These are phyloP conservation scores for Beta macrorhiza DNA, from an alignment of 179 eudicot genomes.

Conservation along the genomic window DNA sequence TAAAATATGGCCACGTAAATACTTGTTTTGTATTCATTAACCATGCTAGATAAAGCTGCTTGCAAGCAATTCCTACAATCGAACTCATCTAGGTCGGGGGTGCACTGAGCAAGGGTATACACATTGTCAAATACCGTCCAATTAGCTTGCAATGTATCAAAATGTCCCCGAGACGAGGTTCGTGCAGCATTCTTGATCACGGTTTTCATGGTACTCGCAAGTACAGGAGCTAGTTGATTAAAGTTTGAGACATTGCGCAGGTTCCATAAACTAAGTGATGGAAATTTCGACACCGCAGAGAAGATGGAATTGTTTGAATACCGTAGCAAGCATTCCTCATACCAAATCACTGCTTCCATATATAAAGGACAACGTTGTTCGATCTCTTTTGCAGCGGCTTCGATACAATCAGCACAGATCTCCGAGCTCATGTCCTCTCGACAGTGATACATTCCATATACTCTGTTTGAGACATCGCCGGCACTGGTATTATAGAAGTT, in stretches of 20 bases:
- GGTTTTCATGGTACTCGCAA: slow-evolving; percentile 4
- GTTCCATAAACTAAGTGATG: background rate
- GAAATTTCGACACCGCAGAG: background rate
- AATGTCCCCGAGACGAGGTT: background rate
- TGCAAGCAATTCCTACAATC: background rate
- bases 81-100: background rate
- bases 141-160: background rate
- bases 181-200: slow-evolving; percentile 1
- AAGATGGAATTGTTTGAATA: slow-evolving; percentile 30
- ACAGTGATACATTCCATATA: slow-evolving; percentile 32
- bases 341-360: slow-evolving; percentile 24
- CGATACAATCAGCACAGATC: slow-evolving; percentile 22
- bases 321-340: slow-evolving; percentile 28
- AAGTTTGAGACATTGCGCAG: background rate
- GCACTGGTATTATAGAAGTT: slow-evolving; percentile 25
- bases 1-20: background rate
- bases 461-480: slow-evolving; percentile 19
- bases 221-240: background rate
- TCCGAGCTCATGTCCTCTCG: slow-evolving; percentile 20
- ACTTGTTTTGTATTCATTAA: background rate
- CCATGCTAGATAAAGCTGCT: background rate
- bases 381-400: background rate
- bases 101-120: background rate
- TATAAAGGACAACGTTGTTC: background rate
- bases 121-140: background rate